phyloP scores from a whole-genome alignment of 306 rosid genomes.

The Argentina anserina region DNA sequence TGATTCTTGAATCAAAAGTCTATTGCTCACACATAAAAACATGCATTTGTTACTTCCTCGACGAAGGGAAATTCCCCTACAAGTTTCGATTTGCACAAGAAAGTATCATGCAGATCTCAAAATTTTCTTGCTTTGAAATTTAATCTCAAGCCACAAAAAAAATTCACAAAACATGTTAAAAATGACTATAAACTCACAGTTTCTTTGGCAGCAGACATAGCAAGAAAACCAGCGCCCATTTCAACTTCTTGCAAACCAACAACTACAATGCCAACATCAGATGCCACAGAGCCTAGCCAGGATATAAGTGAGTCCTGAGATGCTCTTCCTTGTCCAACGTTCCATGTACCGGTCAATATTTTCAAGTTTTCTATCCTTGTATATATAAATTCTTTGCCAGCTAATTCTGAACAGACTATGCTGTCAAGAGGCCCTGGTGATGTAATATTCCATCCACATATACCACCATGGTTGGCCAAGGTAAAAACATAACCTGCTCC shows the following conservation, averaged over 20 bases:
- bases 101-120: background rate
- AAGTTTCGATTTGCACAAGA: background rate
- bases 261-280: constrained; percentile 77
- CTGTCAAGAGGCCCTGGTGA: constrained; percentile 88
- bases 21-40: background rate
- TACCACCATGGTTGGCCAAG: constrained; percentile 88
- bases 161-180: background rate
- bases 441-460: constrained; percentile 87
- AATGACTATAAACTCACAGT: constrained; percentile 53
- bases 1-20: background rate
- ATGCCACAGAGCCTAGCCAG: constrained; percentile 80
- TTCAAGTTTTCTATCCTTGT: constrained; percentile 72
- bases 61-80: background rate
- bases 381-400: constrained; percentile 79
- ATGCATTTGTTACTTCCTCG: background rate
- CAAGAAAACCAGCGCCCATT: constrained; percentile 99
- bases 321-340: constrained; percentile 96
- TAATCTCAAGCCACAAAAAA: background rate
- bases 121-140: background rate
- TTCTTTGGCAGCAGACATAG: constrained; percentile 97
- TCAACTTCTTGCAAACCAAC: constrained; percentile 99
- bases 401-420: constrained; percentile 65
- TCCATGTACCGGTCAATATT: constrained; percentile 91
- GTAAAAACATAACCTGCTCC: constrained; percentile 78
- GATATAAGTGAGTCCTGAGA: constrained; percentile 84